phyloP scores from a whole-genome alignment of 2,329 filamentous ascomycete species.

The Sarocladiaceae sp. region DNA sequence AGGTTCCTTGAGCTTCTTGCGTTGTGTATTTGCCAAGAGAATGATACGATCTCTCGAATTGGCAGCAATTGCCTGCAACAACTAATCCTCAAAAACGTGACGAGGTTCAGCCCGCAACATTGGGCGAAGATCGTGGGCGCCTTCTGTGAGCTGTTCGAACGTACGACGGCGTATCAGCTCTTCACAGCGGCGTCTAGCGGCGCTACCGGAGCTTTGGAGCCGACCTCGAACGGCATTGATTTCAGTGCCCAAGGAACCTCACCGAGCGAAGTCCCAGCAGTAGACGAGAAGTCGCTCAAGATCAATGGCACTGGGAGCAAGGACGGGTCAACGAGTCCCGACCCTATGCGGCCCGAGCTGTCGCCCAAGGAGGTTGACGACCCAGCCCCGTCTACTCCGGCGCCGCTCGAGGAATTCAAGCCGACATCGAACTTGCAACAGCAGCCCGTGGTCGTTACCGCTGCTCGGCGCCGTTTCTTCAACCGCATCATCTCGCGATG shows the following conservation, averaged over 20 bases:
- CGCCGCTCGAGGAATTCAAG: conserved; percentile 76
- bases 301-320: conserved; percentile 44
- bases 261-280: conserved; percentile 26
- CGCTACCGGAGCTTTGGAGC: conserved; percentile 43
- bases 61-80: conserved; percentile 98
- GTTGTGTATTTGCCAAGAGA: conserved; percentile 97
- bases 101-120: conserved; percentile 79
- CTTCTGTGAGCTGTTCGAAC: conserved; percentile 91
- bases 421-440: conserved; percentile 71
- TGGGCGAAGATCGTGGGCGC: conserved; percentile 93
- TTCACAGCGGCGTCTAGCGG: conserved; percentile 73
- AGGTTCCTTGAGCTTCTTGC: conserved; percentile 92
- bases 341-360: conserved; percentile 21
- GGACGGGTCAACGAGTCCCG: background rate
- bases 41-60: conserved; percentile 95
- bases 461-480: conserved; percentile 89
- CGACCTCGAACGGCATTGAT: conserved; percentile 45
- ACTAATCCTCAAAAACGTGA: conserved; percentile 91
- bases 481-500: conserved; percentile 99
- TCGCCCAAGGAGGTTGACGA: conserved; percentile 12
- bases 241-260: conserved; percentile 35
- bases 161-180: conserved; percentile 89
- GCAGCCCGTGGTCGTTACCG: conserved; percentile 86
- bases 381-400: conserved; percentile 30
- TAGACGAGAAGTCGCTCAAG: conserved; percentile 52